A percentile compares a stretch with the other conserved stretches of the same genome.
phyloP scores from a whole-genome alignment of 2,329 filamentous ascomycete genomes.

The Fusarium phyllophilum region DNA sequence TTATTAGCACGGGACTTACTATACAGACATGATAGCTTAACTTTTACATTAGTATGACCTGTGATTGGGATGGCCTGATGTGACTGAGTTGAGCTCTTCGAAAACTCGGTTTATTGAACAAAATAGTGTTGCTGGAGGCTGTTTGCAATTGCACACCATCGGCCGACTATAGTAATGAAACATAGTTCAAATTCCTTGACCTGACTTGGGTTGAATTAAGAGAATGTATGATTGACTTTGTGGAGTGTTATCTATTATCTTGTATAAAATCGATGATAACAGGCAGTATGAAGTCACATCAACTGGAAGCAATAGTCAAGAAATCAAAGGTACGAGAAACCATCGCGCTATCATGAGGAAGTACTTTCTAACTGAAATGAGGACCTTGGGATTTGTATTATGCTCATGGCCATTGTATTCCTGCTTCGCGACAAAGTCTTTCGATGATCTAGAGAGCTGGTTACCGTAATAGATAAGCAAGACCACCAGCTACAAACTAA shows the following conservation, averaged over 20 bases:
- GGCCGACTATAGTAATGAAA: fast-evolving
- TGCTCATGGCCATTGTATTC: not conserved
- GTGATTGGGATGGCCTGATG: too few relatives aligned
- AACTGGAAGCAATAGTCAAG: too few relatives aligned
- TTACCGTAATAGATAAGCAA: not conserved
- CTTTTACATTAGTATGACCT: not conserved
- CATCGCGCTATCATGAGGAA: fast-evolving
- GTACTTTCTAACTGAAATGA: not conserved
- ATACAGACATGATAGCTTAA: fast-evolving
- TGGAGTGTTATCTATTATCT: too few relatives aligned
- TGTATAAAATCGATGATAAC: not conserved
- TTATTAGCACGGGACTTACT: fast-evolving
- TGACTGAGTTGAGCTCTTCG: too few relatives aligned
- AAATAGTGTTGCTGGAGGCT: not conserved
- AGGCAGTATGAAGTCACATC: not conserved
- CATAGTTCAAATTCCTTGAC: fast-evolving
- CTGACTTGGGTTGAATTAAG: fast-evolving
- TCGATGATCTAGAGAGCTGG: not conserved
- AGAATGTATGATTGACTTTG: too few relatives aligned
- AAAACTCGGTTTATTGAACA: too few relatives aligned
- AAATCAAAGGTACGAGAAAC: not conserved
- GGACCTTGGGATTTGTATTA: too few relatives aligned
- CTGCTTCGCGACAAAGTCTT: not conserved
- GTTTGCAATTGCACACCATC: not conserved
- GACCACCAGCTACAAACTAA: too few relatives aligned